Evolutionary conservation across 2,329 filamentous ascomycete species (phyloP).

Genomic region (Colletotrichum higginsianum): DNA sequence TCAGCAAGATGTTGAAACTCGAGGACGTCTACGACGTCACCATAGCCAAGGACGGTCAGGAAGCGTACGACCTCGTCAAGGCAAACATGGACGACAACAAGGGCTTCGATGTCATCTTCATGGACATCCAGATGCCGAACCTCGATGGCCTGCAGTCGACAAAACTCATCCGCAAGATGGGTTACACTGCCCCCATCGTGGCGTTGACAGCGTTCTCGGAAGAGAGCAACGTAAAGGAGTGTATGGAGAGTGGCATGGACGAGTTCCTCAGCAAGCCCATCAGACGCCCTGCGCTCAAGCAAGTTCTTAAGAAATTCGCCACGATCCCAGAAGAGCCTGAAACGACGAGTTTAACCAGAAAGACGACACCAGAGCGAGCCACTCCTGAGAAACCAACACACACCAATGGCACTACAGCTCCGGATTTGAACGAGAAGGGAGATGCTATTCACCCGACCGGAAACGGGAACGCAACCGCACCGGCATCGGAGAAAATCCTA

Average conservation of each 20-base stretch:
- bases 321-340: constrained; percentile 83
- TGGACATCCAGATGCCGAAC: constrained; percentile 97
- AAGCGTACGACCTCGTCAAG: constrained; percentile 90
- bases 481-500: constrained; percentile 18
- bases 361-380: constrained; percentile 48
- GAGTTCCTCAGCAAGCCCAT: constrained; percentile 87
- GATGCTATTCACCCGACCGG: constrained; percentile 19
- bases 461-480: constrained; percentile 17
- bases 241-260: constrained; percentile 92
- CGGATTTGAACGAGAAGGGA: constrained; percentile 28
- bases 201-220: constrained; percentile 92
- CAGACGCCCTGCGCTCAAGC: constrained; percentile 85
- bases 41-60: constrained; percentile 87
- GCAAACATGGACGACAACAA: constrained; percentile 81
- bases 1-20: constrained; percentile 77
- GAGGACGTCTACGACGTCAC: constrained; percentile 90
- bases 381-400: constrained; percentile 44
- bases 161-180: constrained; percentile 85
- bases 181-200: constrained; percentile 90
- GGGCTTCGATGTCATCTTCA: constrained; percentile 90
- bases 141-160: constrained; percentile 92
- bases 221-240: constrained; percentile 89
- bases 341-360: constrained; percentile 53
- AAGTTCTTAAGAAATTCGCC: constrained; percentile 86
- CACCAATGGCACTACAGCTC: constrained; percentile 22